A percentile compares a stretch with the other conserved stretches of the same genome.
These are phyloP conservation scores for Pyronema omphalodes DNA, from an alignment of 495 filamentous ascomycete genomes.

Conservation along the genomic window DNA sequence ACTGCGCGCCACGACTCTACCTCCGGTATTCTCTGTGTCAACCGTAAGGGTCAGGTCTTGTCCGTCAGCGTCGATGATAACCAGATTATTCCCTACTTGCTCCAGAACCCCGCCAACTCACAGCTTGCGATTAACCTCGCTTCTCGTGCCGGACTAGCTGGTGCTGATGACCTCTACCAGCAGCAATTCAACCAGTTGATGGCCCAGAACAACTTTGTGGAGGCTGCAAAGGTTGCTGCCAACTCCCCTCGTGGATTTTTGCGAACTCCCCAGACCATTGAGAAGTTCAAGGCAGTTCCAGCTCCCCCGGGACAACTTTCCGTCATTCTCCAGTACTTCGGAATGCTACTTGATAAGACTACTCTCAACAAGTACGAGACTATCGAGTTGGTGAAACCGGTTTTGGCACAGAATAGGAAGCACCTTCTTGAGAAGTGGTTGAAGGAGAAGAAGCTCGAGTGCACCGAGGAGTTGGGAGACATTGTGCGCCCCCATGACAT, in stretches of 20 bases:
- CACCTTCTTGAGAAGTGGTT: slow-evolving; percentile 96
- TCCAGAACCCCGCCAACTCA: slow-evolving; percentile 84
- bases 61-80: slow-evolving; percentile 82
- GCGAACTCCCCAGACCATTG: slow-evolving; percentile 80
- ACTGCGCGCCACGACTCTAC: slow-evolving; percentile 71
- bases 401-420: slow-evolving; percentile 82
- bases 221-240: slow-evolving; percentile 86
- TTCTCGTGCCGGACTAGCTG: slow-evolving; percentile 79
- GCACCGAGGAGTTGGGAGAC: slow-evolving; percentile 90
- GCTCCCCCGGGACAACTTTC: slow-evolving; percentile 61
- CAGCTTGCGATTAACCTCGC: slow-evolving; percentile 87
- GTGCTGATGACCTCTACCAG: slow-evolving; percentile 85
- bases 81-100: slow-evolving; percentile 78
- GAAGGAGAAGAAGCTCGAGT: slow-evolving; percentile 82
- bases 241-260: slow-evolving; percentile 94
- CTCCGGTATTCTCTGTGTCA: slow-evolving; percentile 80
- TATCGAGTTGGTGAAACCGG: slow-evolving; percentile 79
- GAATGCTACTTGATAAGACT: slow-evolving; percentile 90
- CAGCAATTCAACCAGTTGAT: slow-evolving; percentile 82
- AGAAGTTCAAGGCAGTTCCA: slow-evolving; percentile 76
- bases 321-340: slow-evolving; percentile 91
- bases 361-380: slow-evolving; percentile 82
- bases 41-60: slow-evolving; percentile 90
- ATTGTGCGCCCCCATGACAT: slow-evolving; percentile 79
- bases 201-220: slow-evolving; percentile 51